Evolutionary conservation across 805 yeast genomes (phyloP).

Genomic region (Saccharomycopsis fermentans): DNA sequence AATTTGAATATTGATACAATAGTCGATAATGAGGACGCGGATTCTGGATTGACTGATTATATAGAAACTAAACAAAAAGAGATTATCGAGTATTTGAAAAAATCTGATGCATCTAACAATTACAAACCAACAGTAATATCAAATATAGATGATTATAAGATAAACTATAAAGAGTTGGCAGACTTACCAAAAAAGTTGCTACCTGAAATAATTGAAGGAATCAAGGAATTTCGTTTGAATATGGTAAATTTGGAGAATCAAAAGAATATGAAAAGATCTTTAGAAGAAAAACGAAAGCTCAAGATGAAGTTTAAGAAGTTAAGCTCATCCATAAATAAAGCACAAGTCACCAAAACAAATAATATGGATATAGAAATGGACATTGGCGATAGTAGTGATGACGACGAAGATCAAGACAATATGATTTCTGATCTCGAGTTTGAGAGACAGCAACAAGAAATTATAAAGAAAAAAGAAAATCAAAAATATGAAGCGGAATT

Average conservation of each 20-base stretch:
- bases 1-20: background rate
- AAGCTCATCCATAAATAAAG: conserved; percentile 30
- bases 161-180: conserved; percentile 45
- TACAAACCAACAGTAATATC: background rate
- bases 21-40: background rate
- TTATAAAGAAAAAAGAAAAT: conserved; percentile 19
- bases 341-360: conserved; percentile 13
- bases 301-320: conserved; percentile 37
- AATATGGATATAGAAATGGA: conserved; percentile 22
- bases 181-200: conserved; percentile 47
- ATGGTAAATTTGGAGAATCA: conserved; percentile 43
- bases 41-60: background rate
- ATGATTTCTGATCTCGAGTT: conserved; percentile 24
- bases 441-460: conserved; percentile 22
- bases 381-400: conserved; percentile 22
- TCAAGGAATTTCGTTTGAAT: conserved; percentile 45
- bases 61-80: background rate
- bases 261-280: conserved; percentile 38
- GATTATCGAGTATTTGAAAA: background rate
- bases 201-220: conserved; percentile 42
- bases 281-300: conserved; percentile 40
- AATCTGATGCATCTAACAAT: background rate
- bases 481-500: conserved; percentile 3
- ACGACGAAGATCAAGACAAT: conserved; percentile 22
- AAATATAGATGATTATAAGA: conserved; percentile 29